These are phyloP conservation scores for Boletus sp. DNA, from an alignment of 768 basidiomycete genomes.

Conservation along the genomic window DNA sequence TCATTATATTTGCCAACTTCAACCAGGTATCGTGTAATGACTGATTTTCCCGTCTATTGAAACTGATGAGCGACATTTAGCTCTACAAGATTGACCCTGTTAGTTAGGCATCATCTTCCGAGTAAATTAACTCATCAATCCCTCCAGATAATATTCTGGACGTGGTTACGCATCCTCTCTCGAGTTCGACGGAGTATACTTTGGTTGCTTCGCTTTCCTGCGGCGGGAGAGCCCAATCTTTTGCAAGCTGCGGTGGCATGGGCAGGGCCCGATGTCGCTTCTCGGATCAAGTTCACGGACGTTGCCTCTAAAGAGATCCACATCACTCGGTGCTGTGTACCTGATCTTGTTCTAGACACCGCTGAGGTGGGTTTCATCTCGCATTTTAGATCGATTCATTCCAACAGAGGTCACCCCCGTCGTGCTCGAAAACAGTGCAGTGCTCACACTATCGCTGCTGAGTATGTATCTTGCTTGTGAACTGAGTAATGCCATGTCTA, in stretches of 20 bases:
- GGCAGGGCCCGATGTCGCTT: conserved; percentile 45
- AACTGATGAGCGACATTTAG: conserved; percentile 22
- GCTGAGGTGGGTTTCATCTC: conserved; percentile 37
- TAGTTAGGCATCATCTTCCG: conserved; percentile 1
- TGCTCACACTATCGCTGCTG: conserved; percentile 49
- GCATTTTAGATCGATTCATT: not conserved
- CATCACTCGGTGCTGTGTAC: conserved; percentile 43
- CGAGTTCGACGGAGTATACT: conserved; percentile 45
- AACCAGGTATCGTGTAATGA: conserved; percentile 40
- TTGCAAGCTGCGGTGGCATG: conserved; percentile 39
- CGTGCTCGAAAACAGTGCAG: conserved; percentile 37
- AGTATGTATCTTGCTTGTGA: conserved; percentile 31
- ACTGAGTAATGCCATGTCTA: not conserved
- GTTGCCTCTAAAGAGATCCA: conserved; percentile 46
- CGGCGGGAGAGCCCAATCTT: conserved; percentile 44
- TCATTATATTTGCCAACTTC: conserved; percentile 50
- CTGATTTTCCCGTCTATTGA: not conserved
- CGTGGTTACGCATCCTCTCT: conserved; percentile 47
- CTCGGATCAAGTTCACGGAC: conserved; percentile 47
- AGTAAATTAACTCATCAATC: conserved; percentile 2
- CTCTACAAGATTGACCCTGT: conserved; percentile 48
- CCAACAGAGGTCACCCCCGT: not conserved
- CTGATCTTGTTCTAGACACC: conserved; percentile 51
- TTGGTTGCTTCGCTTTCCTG: conserved; percentile 52
- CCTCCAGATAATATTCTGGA: conserved; percentile 39